These are phyloP conservation scores for Mortierella sp. DNA, from an alignment of 371 early-diverging fungal genomes.

Conservation along the genomic window DNA sequence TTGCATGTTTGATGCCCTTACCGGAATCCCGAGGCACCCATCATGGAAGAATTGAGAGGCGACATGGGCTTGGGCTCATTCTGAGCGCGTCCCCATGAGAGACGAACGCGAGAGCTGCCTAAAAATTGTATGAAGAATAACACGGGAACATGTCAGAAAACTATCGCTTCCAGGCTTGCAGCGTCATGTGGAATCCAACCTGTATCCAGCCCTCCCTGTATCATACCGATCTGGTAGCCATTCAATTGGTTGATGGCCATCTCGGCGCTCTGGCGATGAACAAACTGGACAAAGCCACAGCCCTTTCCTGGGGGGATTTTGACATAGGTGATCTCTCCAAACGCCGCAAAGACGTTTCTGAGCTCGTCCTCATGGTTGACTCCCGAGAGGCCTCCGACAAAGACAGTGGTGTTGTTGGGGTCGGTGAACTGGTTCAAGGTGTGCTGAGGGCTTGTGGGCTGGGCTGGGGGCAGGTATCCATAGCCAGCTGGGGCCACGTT, in stretches of 20 bases:
- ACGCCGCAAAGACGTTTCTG: constrained; percentile 79
- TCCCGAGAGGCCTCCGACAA: constrained; percentile 91
- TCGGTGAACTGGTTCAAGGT: constrained; percentile 68
- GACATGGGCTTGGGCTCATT: constrained; percentile 61
- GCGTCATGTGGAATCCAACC: no score
- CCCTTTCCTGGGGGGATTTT: constrained; percentile 95
- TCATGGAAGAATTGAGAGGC: constrained; percentile 32
- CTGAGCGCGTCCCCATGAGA: constrained; percentile 94
- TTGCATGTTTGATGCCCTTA: not conserved
- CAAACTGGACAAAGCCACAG: constrained; percentile 95
- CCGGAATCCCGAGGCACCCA: constrained; percentile 41
- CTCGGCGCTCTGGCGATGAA: constrained; percentile 86
- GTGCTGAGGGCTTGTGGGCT: constrained; percentile 47
- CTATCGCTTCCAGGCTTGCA: no score
- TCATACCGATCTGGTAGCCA: constrained; percentile 77
- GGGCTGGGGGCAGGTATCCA: constrained; percentile 60
- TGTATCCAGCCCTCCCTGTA: no score
- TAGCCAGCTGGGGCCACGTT: constrained; percentile 46
- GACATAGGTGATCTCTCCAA: constrained; percentile 91
- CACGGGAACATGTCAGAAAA: no score
- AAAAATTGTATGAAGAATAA: no score
- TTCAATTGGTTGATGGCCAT: constrained; percentile 91
- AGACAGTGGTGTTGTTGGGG: constrained; percentile 94
- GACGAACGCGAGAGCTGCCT: constrained; percentile 81
- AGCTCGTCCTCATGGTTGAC: constrained; percentile 89